phyloP scores from a whole-genome alignment of 2,329 filamentous ascomycete species.

The Botrytis elliptica region DNA sequence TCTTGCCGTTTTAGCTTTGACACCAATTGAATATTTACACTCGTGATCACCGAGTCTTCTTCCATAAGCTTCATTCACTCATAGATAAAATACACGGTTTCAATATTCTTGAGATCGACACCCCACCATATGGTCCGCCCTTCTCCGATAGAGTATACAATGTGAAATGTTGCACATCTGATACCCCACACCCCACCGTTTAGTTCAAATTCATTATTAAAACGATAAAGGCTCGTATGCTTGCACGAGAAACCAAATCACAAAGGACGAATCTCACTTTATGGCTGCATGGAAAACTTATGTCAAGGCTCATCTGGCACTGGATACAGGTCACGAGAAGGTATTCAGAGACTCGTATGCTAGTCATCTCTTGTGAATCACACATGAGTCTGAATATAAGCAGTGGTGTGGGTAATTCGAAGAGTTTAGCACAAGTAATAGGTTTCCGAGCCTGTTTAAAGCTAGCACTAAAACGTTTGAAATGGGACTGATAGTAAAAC shows the following conservation, averaged over 20 bases:
- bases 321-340: conserved; percentile 42
- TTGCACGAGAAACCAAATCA: conserved; percentile 31
- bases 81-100: background rate
- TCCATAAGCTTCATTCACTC: background rate
- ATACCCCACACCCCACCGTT: background rate
- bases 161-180: background rate
- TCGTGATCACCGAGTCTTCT: background rate
- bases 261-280: conserved; percentile 37
- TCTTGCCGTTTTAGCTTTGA: background rate
- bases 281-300: conserved; percentile 43
- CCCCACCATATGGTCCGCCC: background rate
- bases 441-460: background rate
- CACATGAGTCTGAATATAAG: background rate
- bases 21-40: background rate
- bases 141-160: background rate
- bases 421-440: background rate
- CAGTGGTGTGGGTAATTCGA: background rate
- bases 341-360: conserved; percentile 28
- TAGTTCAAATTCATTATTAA: background rate
- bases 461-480: background rate
- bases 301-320: conserved; percentile 43
- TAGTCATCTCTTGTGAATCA: background rate
- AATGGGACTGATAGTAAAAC: background rate
- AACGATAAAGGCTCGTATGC: conserved; percentile 23
- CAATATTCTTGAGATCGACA: background rate